Base-by-base conservation (phyloP, 139 green algal genomes). In the Asterochloris sp. region DNA sequence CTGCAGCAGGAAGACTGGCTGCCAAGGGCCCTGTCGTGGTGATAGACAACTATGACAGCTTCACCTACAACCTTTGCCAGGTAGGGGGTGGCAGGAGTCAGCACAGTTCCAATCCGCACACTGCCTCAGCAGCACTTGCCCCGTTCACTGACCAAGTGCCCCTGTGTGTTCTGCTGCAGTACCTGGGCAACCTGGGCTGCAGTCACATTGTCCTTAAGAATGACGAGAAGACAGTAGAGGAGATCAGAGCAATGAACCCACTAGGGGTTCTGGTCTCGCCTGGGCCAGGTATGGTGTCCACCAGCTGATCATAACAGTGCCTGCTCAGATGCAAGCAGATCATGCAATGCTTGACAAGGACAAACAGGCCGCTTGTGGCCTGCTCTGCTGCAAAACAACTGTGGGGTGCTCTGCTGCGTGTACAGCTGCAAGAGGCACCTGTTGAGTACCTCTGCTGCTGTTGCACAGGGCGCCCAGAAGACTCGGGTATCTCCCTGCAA, bases 31-130 rank as follows among this genome's bases (percentile, higher is more conserved):
- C 92, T 0, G 92, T 99, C 0, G 90, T 99, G 0, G 89, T 99
- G 0, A 90, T 99, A 14, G 96, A 99, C 87, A 99, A 99, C 89
- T 99, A 99, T 84, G 96, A 99, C 82, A 96, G 90, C 80, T 99
- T 99, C 85, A 99, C 96, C 9, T 99, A 99, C 85, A 99, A 99
- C 85, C 83, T 99, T 11, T 97, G 89, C 69, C 96, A 98, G 92
- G 94, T 97, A 29, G 24, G 13, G 28, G 19, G 4, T 15, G 1
- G 13, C 69, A 54, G 24, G 24, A 28, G n/a, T 19, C 38, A 54
- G 38, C 38, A 21, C 66, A 23, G 19, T 71, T 10, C 19, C 66
- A 21, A 8, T 13, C 66, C 9, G 19, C 1, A 10, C 66, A 26
- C 19, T 71, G 17, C 66, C 19, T 26, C 4, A 71, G 19, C 19